These are phyloP conservation scores for Coleophoma crateriformis DNA, from an alignment of 2,329 filamentous ascomycete genomes.

Conservation along the genomic window DNA sequence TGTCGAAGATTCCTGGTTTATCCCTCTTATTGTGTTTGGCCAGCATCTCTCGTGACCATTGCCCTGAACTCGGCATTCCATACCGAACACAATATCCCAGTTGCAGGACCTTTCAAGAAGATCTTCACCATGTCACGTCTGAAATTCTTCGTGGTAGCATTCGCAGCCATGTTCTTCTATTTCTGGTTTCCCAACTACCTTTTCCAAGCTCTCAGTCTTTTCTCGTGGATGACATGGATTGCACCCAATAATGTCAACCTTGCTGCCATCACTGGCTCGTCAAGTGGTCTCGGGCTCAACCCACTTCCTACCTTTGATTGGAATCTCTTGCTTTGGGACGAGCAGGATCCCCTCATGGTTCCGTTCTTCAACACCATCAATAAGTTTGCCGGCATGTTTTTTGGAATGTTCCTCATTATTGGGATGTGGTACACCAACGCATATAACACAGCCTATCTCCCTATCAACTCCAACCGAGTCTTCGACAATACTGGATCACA, in stretches of 20 bases:
- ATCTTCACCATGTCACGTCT: slow-evolving; percentile 37
- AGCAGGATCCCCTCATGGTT: slow-evolving; percentile 57
- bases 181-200: slow-evolving; percentile 47
- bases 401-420: slow-evolving; percentile 53
- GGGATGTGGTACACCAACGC: slow-evolving; percentile 58
- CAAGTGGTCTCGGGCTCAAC: slow-evolving; percentile 35
- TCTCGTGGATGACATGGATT: slow-evolving; percentile 51
- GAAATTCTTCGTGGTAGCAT: slow-evolving; percentile 38
- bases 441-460: slow-evolving; percentile 59
- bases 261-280: slow-evolving; percentile 30
- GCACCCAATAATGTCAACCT: slow-evolving; percentile 34
- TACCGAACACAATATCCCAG: slow-evolving; percentile 15
- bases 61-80: slow-evolving; percentile 43
- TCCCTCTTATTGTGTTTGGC: slow-evolving; percentile 47
- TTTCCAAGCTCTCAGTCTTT: slow-evolving; percentile 38
- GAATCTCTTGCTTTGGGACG: slow-evolving; percentile 26
- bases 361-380: slow-evolving; percentile 71
- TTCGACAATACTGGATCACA: slow-evolving; percentile 62
- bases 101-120: slow-evolving; percentile 34
- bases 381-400: slow-evolving; percentile 59
- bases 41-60: slow-evolving; percentile 38
- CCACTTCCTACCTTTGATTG: slow-evolving; percentile 37
- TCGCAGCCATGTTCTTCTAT: slow-evolving; percentile 42
- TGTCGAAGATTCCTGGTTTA: slow-evolving; percentile 45
- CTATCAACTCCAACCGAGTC: slow-evolving; percentile 64